Evolutionary conservation across 1,284 basidiomycete genomes (phyloP).

Genomic region (Trichosporon inkin): DNA sequence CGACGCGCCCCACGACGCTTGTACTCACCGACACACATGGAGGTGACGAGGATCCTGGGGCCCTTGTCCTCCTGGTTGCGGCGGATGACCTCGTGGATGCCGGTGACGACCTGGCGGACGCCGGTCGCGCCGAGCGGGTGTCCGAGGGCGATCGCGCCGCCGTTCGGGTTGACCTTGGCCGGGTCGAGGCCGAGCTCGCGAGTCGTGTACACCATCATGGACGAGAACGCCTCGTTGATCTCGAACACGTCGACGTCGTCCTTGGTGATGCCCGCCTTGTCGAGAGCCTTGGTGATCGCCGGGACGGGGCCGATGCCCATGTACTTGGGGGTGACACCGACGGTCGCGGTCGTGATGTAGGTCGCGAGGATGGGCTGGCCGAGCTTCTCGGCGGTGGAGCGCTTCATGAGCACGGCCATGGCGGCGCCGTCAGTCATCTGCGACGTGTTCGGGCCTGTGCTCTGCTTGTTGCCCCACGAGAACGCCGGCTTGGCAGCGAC

Average conservation of each 20-base stretch:
- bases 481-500: conserved; percentile 72
- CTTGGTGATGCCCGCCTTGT: conserved; percentile 62
- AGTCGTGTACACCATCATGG: conserved; percentile 72
- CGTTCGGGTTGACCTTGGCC: conserved; percentile 79
- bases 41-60: conserved; percentile 27
- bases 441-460: conserved; percentile 73
- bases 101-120: conserved; percentile 34
- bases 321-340: conserved; percentile 68
- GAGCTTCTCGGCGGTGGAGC: conserved; percentile 73
- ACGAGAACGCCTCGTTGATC: conserved; percentile 82
- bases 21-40: conserved; percentile 31
- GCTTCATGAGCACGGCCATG: conserved; percentile 78
- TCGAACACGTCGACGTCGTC: conserved; percentile 84
- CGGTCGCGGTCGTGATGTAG: conserved; percentile 68
- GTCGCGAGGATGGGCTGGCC: conserved; percentile 71
- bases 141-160: conserved; percentile 54
- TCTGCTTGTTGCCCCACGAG: conserved; percentile 73
- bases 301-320: conserved; percentile 77
- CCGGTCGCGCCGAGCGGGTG: conserved; percentile 28
- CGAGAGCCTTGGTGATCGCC: conserved; percentile 59
- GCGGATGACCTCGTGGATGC: conserved; percentile 29
- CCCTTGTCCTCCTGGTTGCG: conserved; percentile 21
- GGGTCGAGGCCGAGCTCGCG: conserved; percentile 65
- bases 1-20: background rate
- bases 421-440: conserved; percentile 86